Evolutionary conservation across 768 basidiomycete species (phyloP), one percentile per base, ranked within the genome.

Genomic region (Leccinum arenicola): DNA sequence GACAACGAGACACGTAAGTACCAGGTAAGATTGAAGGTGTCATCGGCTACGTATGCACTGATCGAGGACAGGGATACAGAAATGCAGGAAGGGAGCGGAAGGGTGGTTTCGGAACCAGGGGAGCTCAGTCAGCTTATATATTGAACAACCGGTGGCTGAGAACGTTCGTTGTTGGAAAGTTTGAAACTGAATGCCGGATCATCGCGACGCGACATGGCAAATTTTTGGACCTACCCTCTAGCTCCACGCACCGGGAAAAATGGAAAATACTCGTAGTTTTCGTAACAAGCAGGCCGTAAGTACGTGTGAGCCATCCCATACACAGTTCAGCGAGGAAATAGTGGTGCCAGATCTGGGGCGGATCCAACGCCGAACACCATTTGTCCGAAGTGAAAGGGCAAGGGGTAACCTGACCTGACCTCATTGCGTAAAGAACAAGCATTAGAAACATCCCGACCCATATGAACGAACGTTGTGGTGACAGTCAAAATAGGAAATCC

Each of bases 1-100:
- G 21, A 35, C 8, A 2, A 36, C n/a, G 21, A 54, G 23, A 27
- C 15, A 60, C 62, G 11, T 35, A 35, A 35, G 35, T 56, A 75
- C 73, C 73, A 53, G 73, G 73, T 45, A 74, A 52, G 38, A 47
- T 58, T 47, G 63, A 55, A 45, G 40, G 57, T 19, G 63, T 50
- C 73, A 75, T 75, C 23, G 49, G 40, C 47, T 27, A 36, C 53
- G 57, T 60, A 66, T 35, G 21, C 27, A 48, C 52, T 47, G 27
- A 58, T 27, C 12, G 49, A 48, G 55, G 55, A 45, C 11, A 25
- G 50, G 4, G 15, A 31, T 10, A 6, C 47, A 48, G 48, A 49
- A 9, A 59, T 5, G 25, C 33, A 25, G 56, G 58, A 54, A 27
- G 38, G 36, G 56, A 50, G 36, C 23, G 43, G 27, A n/a, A 35